Evolutionary conservation across 306 rosid species (phyloP), one percentile per base, ranked within the genome.

Genomic region (Begonia fuchsioides): DNA sequence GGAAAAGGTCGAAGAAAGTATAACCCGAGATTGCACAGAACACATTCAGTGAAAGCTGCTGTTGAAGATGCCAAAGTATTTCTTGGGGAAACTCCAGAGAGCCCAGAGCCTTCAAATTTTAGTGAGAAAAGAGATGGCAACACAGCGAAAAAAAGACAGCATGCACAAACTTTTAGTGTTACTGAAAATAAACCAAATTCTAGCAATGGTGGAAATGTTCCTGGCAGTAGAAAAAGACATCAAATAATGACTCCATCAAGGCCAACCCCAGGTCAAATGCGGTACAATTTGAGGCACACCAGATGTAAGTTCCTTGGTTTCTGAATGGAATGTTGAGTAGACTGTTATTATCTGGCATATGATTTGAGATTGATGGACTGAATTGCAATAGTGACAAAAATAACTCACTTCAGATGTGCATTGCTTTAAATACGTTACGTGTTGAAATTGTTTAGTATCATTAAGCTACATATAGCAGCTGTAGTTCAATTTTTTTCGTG

Each of bases 271-370:
- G 82, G 85, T 35, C 82, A 68, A 69, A 79, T 46, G 55, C 71
- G 94, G 53, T 90, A 85, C 70, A 79, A 85, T 67, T 80, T 90
- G 60, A 90, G 98, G 67, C 77, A 57, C 92, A 65, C 54, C 77
- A 69, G 78, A 75, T 4, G 98, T 90, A 81, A 72, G 98, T 82
- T 61, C 45, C 14, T 41, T 41, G 45, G 45, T 41, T 41, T n/a
- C 14, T 41, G 2, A 10, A 41, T 4, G 45, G 45, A 26, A 26
- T 26, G 35, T 26, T 26, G 35, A 26, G 3, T 26, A 26, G 8
- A 26, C 35, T 3, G 0, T 26, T 26, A 26, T 26, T 26, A 26
- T 26, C 7, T 26, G 1, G 35, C 7, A 26, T 26, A 26, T 5
- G 35, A 26, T 4, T 26, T 26, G 35, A 26, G 35, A 26, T 4